Conservation (phyloP, 768 basidiomycete genomes). For the Hygrophoropsis aurantiaca region DNA sequence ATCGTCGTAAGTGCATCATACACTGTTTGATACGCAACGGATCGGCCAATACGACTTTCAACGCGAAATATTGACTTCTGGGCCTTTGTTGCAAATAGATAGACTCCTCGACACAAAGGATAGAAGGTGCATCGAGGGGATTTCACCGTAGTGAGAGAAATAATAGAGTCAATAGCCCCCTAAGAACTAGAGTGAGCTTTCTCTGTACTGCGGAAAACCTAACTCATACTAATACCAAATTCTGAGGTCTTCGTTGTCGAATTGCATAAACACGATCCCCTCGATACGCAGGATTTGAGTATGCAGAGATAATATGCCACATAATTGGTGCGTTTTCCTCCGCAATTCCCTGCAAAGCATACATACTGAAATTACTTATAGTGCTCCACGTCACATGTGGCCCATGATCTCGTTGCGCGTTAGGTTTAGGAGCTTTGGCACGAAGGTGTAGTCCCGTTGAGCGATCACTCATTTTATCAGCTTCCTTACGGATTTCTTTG, state of each 20-base stretch:
- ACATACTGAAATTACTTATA: background rate
- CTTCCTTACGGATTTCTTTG: background rate
- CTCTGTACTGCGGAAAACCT: too few relatives aligned
- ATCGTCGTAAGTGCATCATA: slow-evolving; percentile 6
- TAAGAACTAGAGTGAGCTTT: too few relatives aligned
- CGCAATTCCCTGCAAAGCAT: background rate
- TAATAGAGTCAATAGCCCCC: slow-evolving; percentile 1
- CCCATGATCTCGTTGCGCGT: background rate
- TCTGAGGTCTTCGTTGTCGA: background rate
- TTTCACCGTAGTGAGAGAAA: slow-evolving; percentile 1
- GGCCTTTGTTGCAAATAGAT: slow-evolving; percentile 12
- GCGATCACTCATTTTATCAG: background rate
- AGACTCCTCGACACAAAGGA: slow-evolving; percentile 3
- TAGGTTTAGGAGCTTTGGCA: background rate
- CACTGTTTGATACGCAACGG: slow-evolving; percentile 5
- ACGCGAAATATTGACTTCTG: slow-evolving; percentile 13
- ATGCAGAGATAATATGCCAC: slow-evolving; percentile 7
- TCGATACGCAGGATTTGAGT: slow-evolving; percentile 2
- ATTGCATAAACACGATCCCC: too few relatives aligned
- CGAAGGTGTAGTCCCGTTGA: background rate
- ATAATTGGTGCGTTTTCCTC: slow-evolving; percentile 5
- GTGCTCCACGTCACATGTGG: background rate
- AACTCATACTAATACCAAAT: too few relatives aligned
- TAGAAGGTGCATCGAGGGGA: slow-evolving; percentile 2
- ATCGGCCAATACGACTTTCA: slow-evolving; percentile 8